A percentile compares a stretch with the other conserved stretches of the same genome.
Evolutionary conservation across 2,329 filamentous ascomycete genomes (phyloP).

Genomic region (Fonsecaea monophora): DNA sequence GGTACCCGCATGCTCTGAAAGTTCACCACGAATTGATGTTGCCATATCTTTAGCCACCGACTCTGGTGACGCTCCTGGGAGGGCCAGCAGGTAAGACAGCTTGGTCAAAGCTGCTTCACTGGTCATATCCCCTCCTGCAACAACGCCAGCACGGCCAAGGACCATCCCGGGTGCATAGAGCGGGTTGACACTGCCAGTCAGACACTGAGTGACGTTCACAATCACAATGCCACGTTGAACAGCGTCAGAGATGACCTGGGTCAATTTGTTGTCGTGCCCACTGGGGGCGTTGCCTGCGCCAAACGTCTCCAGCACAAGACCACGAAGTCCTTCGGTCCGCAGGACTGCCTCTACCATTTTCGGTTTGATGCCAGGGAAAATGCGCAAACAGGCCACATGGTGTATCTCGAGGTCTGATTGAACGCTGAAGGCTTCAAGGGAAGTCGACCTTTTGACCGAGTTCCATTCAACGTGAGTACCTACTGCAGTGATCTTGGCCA

Average conservation of each 20-base stretch:
- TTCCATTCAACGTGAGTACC: conserved; percentile 83
- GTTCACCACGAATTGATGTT: conserved; percentile 78
- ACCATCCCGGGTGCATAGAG: conserved; percentile 80
- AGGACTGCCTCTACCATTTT: conserved; percentile 90
- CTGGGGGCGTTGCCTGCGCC: conserved; percentile 91
- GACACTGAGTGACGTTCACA: conserved; percentile 89
- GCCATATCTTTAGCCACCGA: conserved; percentile 76
- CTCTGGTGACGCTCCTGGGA: conserved; percentile 66
- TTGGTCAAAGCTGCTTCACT: conserved; percentile 91
- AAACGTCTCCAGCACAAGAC: conserved; percentile 88
- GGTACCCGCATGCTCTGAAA: conserved; percentile 76
- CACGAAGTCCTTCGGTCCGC: conserved; percentile 74
- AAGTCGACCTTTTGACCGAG: conserved; percentile 74
- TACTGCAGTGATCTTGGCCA: conserved; percentile 81
- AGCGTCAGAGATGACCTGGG: conserved; percentile 75
- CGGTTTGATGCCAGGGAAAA: conserved; percentile 92
- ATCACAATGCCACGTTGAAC: conserved; percentile 82
- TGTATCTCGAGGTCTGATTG: conserved; percentile 79
- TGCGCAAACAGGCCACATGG: conserved; percentile 86
- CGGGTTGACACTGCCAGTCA: conserved; percentile 75
- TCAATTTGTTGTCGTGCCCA: conserved; percentile 78
- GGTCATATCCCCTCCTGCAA: conserved; percentile 72
- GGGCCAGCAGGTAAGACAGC: conserved; percentile 80
- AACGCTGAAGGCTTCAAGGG: conserved; percentile 75
- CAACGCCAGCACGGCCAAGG: conserved; percentile 81